Base-by-base conservation (phyloP, 805 yeast species). In the Candida glaebosa region DNA sequence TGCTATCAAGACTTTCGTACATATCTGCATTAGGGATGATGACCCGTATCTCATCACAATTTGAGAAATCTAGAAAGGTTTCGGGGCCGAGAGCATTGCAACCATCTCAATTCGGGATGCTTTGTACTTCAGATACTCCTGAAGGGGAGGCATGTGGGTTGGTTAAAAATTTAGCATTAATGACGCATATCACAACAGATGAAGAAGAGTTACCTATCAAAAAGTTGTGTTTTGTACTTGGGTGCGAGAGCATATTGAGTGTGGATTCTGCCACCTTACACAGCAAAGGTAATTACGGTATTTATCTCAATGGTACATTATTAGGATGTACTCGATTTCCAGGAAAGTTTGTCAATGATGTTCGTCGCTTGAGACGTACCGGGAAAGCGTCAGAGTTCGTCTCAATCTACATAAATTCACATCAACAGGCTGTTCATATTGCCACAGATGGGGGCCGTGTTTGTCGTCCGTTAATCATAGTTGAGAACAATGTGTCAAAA, bases 71-170 rank as follows among this genome's bases (percentile, higher is more conserved):
- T 2, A 78, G 99, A 68, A 93, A 93, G 63, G 99, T 93, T 32
- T 87, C 96, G 1, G 99, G 99, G 34, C 99, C 99, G 38, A 85
- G 99, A 76, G 97, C 99, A 12, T 75, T 93, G 50, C 99, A 93
- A 65, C 99, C 99, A 8, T 93, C 99, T 2, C 99, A 93, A 69
- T 93, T 93, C 63, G 99, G 99, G 60, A 93, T 93, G 98, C 74
- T 93, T 45, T 93, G 99, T 73, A 88, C 98, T 5, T 87, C 98
- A 0, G 99, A 93, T 76, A 93, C 99, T 0, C 99, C 99, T 1
- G 99, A 93, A 76, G 99, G 99, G 75, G 99, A 93, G 67, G 99
- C 99, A 0, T 93, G 99, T 80, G 99, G 99, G 58, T 76, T 93
- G 63, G 99, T 93, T 28, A 93, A 93, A 67, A 93, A 93, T 60